Evolutionary conservation across 257 asterid genomes (phyloP).

Genomic region (Jacaranda copaia): DNA sequence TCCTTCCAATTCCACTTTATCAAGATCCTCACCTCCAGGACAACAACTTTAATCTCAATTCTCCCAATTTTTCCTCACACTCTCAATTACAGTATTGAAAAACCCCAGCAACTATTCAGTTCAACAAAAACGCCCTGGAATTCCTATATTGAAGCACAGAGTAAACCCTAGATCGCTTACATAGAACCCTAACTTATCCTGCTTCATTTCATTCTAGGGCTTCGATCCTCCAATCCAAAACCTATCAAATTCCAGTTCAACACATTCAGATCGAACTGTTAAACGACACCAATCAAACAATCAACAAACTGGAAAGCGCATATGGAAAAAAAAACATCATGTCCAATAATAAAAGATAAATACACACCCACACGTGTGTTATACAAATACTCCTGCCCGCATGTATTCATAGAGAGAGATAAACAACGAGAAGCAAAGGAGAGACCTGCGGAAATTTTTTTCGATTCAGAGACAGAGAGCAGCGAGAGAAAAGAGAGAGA

Average conservation of each 20-base stretch:
- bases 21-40: not conserved
- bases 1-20: conserved; percentile 24
- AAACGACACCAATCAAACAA: conserved; percentile 6
- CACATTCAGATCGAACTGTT: conserved; percentile 38
- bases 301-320: not conserved
- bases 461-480: conserved; percentile 21
- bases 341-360: not conserved
- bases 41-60: conserved; percentile 2
- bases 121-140: not conserved
- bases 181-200: conserved; percentile 27
- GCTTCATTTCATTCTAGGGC: conserved; percentile 10
- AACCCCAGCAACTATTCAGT: conserved; percentile 14
- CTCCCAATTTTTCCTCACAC: conserved; percentile 21
- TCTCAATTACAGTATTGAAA: not conserved
- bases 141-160: not conserved
- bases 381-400: no score
- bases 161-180: conserved; percentile 40
- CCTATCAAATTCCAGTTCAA: conserved; percentile 32
- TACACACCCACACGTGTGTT: not conserved
- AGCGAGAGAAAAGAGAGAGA: conserved; percentile 30
- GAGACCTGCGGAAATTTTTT: conserved; percentile 34
- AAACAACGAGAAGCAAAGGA: not conserved
- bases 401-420: not conserved
- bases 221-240: conserved; percentile 40
- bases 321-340: not conserved